Base-by-base conservation (phyloP, 2,329 filamentous ascomycete species). In the Ceratocystis colombiana region DNA sequence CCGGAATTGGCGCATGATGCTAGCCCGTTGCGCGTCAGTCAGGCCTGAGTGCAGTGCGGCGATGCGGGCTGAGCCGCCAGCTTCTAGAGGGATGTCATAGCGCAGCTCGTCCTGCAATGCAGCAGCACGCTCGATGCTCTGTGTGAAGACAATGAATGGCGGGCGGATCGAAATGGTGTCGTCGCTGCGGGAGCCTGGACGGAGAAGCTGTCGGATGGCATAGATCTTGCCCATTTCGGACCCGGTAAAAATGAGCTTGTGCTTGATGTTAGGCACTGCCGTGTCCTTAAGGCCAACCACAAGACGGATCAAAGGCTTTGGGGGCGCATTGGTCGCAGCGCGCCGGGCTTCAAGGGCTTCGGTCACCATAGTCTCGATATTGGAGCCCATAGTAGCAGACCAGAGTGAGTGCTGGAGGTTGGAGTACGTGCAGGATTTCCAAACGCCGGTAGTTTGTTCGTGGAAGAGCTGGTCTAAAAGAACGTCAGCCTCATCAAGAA, bases 251-350 rank as follows among this genome's bases (percentile, higher is more conserved):
- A 88, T 85, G 30, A 99, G 85, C 70, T 87, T 88, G 78, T 99
- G 94, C 37, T 87, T 82, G 69, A 99, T 88, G 71, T 95, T 96
- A 53, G 94, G 92, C 63, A 99, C 88, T 1, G 93, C 92, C 1
- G 91, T 92, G 76, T 99, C 94, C 77, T 97, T 97, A 62, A 99
- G 79, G 3, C 94, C 94, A n/a, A 97, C 90, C 5, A 99, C 90
- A 5, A 97, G 81, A 57, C 94, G 88, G 69, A 97, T 75, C 2
- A 96, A 79, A 25, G 80, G 85, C 68, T 77, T 79, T 33, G 73
- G 72, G 12, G 71, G 44, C 69, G 30, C 48, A 15, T 46, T 33
- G 5, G 33, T 37, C 45, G 46, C n/a, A 30, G 15, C 7, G 12
- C 25, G 20, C 45, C 86, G 81, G 7, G 79, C 76, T 48, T 80